phyloP scores from a whole-genome alignment of 2,329 filamentous ascomycete species.

The Elsinoe necatrix region DNA sequence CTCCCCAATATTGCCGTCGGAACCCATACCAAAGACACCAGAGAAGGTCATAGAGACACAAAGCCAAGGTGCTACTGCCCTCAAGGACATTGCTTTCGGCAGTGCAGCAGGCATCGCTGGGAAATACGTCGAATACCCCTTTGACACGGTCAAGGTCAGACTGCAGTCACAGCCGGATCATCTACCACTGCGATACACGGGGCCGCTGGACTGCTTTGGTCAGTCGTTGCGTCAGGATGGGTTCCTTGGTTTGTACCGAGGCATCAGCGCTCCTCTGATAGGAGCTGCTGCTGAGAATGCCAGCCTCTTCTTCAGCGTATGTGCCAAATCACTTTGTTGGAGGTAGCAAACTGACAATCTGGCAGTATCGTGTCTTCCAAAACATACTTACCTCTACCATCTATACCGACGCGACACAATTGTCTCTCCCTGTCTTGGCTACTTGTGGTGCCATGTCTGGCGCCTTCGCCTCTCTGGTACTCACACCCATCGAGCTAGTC shows the following conservation, averaged over 20 bases:
- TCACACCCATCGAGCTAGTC: constrained; percentile 92
- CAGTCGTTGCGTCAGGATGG: constrained; percentile 76
- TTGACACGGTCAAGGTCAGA: constrained; percentile 96
- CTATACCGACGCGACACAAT: constrained; percentile 44
- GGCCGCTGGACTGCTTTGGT: constrained; percentile 86
- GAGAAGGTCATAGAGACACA: constrained; percentile 14
- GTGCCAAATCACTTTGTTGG: constrained; percentile 17
- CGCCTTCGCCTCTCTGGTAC: constrained; percentile 77
- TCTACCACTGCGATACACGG: constrained; percentile 70
- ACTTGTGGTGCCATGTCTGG: constrained; percentile 79
- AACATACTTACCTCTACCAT: constrained; percentile 57
- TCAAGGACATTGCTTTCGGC: constrained; percentile 83
- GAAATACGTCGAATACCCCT: constrained; percentile 97
- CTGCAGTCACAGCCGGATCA: constrained; percentile 90
- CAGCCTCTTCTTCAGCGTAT: constrained; percentile 66
- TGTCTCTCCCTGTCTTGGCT: constrained; percentile 69
- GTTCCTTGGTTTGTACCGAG: constrained; percentile 75
- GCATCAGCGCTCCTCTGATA: constrained; percentile 81
- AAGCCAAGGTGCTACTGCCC: constrained; percentile 52
- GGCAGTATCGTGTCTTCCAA: constrained; percentile 42
- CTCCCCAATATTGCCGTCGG: not conserved
- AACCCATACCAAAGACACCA: not conserved
- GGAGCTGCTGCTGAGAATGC: constrained; percentile 90
- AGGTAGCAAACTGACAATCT: constrained; percentile 21
- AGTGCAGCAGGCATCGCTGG: constrained; percentile 84